Evolutionary conservation across 345 rosid species (phyloP), one percentile per base, ranked within the genome.

Genomic region (Hevea brasiliensis): DNA sequence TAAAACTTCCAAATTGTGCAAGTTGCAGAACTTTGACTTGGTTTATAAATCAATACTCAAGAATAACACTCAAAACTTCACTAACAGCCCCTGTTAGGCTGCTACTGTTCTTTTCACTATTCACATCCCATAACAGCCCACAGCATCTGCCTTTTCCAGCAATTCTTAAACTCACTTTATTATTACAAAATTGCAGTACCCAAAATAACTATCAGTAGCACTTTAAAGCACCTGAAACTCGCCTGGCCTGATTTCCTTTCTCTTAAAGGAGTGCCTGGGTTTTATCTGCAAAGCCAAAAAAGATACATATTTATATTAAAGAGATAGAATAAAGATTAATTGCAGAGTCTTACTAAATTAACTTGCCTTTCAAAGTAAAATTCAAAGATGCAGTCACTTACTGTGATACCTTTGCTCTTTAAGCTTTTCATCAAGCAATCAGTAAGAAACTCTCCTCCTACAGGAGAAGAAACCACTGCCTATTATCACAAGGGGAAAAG

Each of bases 201-300:
- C n/a, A 57, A 73, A 50, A 45, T 18, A 59, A 65, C 15, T 20
- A 32, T 61, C 7, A 71, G 56, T 53, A 24, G 57, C 71, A 48
- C 45, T 42, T 53, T 68, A 40, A n/a, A 32, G 54, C 84, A 94
- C 99, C 98, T 91, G 98, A 86, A 88, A 96, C 17, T 90, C 99
- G 37, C 97, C 92, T 1, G 95, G 85, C 47, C 97, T 92, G 76
- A 81, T 79, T 82, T 96, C 99, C 84, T 93, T 93, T 83, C 99
- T 88, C 89, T 91, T 93, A 82, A 93, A 96, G 32, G 99, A 93
- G 78, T 96, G 93, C 81, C 98, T 93, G 18, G 99, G 99, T 84
- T 79, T 91, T 79, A 96, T 90, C 99, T 96, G 84, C 77, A 86
- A 64, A 75, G 68, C 26, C 72, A 70, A 26, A 81, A 76, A 35